Evolutionary conservation across 257 asterid species (phyloP).

Genomic region (Nicotiana tomentosiformis): DNA sequence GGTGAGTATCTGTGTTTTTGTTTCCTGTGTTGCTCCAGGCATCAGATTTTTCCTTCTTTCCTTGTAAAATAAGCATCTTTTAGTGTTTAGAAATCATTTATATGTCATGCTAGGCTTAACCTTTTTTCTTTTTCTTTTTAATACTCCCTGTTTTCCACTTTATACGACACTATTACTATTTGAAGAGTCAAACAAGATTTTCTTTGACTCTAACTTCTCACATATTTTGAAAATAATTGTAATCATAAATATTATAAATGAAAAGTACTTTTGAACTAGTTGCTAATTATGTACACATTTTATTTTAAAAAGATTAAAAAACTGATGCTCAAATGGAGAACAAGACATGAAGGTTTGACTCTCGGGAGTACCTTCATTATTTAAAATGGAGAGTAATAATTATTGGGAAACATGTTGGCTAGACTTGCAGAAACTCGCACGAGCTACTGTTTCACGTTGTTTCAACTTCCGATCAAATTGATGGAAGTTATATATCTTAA

Average conservation of each 20-base stretch:
- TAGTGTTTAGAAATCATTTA: not conserved
- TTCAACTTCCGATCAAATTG: not conserved
- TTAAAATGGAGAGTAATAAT: not conserved
- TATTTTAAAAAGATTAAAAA: no score
- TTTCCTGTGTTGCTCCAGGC: not conserved
- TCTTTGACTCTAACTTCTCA: not conserved
- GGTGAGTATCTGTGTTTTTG: conserved; percentile 35
- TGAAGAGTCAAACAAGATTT: not conserved
- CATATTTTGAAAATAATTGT: no score
- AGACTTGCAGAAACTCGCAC: not conserved
- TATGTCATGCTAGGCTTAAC: not conserved
- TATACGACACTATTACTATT: not conserved
- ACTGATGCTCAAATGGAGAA: not conserved
- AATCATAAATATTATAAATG: no score
- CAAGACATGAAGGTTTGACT: not conserved
- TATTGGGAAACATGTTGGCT: not conserved
- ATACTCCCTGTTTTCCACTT: not conserved
- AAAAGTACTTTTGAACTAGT: not conserved
- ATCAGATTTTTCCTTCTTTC: not conserved
- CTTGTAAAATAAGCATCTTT: not conserved
- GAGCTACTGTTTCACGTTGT: not conserved
- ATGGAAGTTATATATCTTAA: not conserved
- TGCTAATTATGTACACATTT: not conserved
- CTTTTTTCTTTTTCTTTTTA: not conserved
- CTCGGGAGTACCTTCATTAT: not conserved